A percentile compares a stretch with the other conserved stretches of the same genome.
Conservation (phyloP, 306 rosid species). For the Acacia melanoxylon region DNA sequence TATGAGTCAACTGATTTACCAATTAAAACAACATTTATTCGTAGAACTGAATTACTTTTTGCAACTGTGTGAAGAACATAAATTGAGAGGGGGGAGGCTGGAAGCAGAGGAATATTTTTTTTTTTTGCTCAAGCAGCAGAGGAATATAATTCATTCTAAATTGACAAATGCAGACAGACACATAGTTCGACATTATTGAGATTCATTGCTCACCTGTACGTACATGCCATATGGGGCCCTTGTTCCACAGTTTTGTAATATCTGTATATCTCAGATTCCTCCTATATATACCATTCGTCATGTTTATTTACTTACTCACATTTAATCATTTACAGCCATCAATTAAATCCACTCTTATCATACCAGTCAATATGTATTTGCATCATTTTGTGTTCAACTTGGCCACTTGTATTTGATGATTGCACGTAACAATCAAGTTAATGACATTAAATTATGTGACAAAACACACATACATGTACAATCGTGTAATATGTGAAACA, state of each 20-base stretch:
- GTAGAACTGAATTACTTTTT: not conserved
- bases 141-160: conserved; percentile 2
- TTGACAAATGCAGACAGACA: conserved; percentile 1
- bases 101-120: not conserved
- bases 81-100: not conserved
- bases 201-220: conserved; percentile 12
- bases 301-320: not conserved
- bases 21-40: too few relatives aligned
- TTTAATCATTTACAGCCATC: not conserved
- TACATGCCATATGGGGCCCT: conserved; percentile 2
- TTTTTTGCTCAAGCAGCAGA: too few relatives aligned
- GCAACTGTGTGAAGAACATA: not conserved
- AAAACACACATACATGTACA: not conserved
- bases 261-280: not conserved
- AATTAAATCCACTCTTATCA: too few relatives aligned
- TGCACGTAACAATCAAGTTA: not conserved
- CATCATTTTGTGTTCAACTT: not conserved
- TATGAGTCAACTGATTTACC: too few relatives aligned
- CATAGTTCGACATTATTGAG: conserved; percentile 17
- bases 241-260: not conserved
- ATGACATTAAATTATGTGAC: not conserved
- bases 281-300: too few relatives aligned
- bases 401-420: not conserved
- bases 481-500: too few relatives aligned
- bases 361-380: too few relatives aligned